phyloP scores from a whole-genome alignment of 257 asterid species.

The Striga asiatica region DNA sequence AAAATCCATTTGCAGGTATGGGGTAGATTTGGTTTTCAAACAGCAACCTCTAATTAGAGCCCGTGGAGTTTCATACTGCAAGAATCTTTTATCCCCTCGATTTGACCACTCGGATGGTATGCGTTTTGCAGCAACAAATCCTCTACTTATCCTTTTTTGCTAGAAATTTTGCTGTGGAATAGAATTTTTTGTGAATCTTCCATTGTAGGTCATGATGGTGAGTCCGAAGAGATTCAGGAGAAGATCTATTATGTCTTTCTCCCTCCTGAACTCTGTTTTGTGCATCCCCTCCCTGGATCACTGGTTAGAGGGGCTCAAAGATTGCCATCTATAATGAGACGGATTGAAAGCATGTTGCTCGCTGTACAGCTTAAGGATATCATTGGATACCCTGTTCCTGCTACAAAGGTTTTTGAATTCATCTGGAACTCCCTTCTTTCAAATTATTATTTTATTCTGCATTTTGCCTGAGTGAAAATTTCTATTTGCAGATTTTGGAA shows the following conservation, averaged over 20 bases:
- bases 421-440: background rate
- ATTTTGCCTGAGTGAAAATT: constrained; percentile 17
- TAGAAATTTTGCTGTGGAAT: constrained; percentile 9
- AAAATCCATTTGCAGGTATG: constrained; percentile 57
- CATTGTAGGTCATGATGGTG: constrained; percentile 48
- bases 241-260: constrained; percentile 93
- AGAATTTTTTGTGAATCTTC: constrained; percentile 14
- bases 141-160: constrained; percentile 8
- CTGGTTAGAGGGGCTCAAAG: constrained; percentile 95
- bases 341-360: constrained; percentile 91
- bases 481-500: constrained; percentile 63
- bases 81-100: constrained; percentile 88
- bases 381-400: constrained; percentile 66
- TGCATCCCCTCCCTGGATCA: constrained; percentile 91
- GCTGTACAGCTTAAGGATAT: constrained; percentile 84
- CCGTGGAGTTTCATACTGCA: constrained; percentile 98
- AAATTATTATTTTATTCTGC: background rate
- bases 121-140: constrained; percentile 10
- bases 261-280: constrained; percentile 93
- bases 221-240: constrained; percentile 62
- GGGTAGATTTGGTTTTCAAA: constrained; percentile 68
- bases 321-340: constrained; percentile 90
- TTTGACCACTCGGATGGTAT: constrained; percentile 87
- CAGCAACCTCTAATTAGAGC: constrained; percentile 86
- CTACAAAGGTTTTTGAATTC: constrained; percentile 46